Percentiles rank a stretch among this genome's conserved stretches.
Conservation (phyloP, 306 rosid species). For the Cucumis hystrix region DNA sequence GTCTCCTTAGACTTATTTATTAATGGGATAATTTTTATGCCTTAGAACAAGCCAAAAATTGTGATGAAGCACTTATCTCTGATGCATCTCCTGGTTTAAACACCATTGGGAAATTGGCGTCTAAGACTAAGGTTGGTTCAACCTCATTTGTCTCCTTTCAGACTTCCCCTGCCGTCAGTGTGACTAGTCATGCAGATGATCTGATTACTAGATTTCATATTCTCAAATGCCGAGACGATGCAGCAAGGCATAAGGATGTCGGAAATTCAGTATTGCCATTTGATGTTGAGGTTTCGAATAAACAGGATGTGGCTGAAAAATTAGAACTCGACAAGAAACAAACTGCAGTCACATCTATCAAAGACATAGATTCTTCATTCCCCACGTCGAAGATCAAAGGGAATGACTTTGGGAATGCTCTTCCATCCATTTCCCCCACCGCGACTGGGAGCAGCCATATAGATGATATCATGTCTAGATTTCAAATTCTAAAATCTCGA, state of each 20-base stretch:
- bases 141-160: slow-evolving; percentile 16
- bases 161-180: slow-evolving; percentile 12
- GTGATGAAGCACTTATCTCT: slow-evolving; percentile 20
- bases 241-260: slow-evolving; percentile 1
- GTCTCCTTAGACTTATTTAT: slow-evolving; percentile 1
- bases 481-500: slow-evolving; percentile 6
- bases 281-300: slow-evolving; percentile 16
- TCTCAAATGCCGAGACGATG: slow-evolving; percentile 18
- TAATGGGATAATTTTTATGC: slow-evolving; percentile 10
- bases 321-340: neutral
- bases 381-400: neutral
- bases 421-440: neutral
- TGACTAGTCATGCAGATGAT: slow-evolving; percentile 19
- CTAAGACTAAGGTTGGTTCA: slow-evolving; percentile 21
- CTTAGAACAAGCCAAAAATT: slow-evolving; percentile 19
- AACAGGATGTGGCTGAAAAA: slow-evolving; percentile 18
- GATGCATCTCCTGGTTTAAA: slow-evolving; percentile 21
- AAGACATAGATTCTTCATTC: neutral
- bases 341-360: neutral
- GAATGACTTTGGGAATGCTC: neutral
- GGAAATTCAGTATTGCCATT: slow-evolving; percentile 13
- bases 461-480: slow-evolving; percentile 7
- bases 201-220: slow-evolving; percentile 28
- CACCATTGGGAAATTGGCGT: slow-evolving; percentile 15
- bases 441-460: neutral